These are phyloP conservation scores for Angophora floribunda DNA, from an alignment of 345 rosid species.

Conservation along the genomic window DNA sequence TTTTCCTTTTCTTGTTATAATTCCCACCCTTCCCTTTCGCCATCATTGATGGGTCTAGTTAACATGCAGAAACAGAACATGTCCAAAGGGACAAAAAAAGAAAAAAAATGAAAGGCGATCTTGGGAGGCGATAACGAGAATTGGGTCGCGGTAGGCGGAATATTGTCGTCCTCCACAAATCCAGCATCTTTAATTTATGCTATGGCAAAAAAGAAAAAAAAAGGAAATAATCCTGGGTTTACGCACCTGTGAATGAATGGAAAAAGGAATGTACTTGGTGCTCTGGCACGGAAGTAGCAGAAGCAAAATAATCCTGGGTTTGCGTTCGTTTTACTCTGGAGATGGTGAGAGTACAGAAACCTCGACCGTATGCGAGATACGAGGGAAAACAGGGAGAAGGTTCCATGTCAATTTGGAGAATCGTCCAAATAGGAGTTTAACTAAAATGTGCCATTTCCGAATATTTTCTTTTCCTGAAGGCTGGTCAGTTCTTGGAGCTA, in stretches of 20 bases:
- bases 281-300: background rate
- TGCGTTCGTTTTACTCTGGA: background rate
- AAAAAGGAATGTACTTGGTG: background rate
- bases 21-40: background rate
- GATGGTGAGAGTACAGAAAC: background rate
- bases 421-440: too few relatives aligned
- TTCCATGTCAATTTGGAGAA: too few relatives aligned
- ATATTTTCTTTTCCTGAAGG: background rate
- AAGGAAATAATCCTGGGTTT: background rate
- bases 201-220: too few relatives aligned
- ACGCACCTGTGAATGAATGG: background rate
- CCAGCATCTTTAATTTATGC: background rate
- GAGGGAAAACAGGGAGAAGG: too few relatives aligned
- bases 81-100: background rate
- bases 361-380: background rate
- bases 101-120: background rate
- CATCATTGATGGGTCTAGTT: background rate
- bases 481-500: background rate
- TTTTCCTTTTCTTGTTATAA: background rate
- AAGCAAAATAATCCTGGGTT: background rate
- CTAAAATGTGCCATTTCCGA: background rate
- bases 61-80: background rate
- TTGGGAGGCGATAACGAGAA: background rate
- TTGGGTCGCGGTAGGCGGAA: background rate
- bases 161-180: background rate